These are phyloP conservation scores for Linnemannia zychae DNA, from an alignment of 192 early-diverging fungal species.

Conservation along the genomic window DNA sequence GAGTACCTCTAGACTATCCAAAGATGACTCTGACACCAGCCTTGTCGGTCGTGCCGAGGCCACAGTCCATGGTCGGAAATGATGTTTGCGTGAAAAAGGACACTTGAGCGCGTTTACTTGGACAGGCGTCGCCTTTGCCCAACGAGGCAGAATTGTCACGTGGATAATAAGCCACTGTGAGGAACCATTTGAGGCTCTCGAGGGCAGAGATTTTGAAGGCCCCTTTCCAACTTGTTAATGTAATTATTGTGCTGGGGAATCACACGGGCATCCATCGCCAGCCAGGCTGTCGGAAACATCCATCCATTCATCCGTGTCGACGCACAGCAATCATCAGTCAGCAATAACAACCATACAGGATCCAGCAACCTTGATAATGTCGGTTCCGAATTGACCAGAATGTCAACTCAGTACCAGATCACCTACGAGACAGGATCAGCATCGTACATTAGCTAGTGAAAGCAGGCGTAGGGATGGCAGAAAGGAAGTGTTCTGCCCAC, in stretches of 20 bases:
- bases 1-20: no score
- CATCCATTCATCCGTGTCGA: conserved; percentile 17
- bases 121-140: no score
- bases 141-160: neutral
- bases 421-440: neutral
- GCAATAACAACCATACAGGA: conserved; percentile 2
- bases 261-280: conserved; percentile 8
- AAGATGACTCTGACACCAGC: no score
- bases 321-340: neutral
- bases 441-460: neutral
- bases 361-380: neutral
- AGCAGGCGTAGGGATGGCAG: neutral
- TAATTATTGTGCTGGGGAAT: conserved; percentile 29
- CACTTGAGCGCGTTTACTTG: no score
- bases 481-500: neutral
- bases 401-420: no score
- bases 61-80: no score
- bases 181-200: conserved; percentile 11
- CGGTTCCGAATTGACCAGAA: neutral
- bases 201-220: conserved; percentile 18
- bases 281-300: neutral
- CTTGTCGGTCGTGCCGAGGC: no score
- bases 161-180: conserved; percentile 17
- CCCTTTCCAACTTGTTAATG: conserved; percentile 42
- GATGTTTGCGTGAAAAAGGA: no score